A percentile compares a stretch with the other conserved stretches of the same genome.
Conservation (phyloP, 208 protist genomes). For the Crithidia mellificae region DNA sequence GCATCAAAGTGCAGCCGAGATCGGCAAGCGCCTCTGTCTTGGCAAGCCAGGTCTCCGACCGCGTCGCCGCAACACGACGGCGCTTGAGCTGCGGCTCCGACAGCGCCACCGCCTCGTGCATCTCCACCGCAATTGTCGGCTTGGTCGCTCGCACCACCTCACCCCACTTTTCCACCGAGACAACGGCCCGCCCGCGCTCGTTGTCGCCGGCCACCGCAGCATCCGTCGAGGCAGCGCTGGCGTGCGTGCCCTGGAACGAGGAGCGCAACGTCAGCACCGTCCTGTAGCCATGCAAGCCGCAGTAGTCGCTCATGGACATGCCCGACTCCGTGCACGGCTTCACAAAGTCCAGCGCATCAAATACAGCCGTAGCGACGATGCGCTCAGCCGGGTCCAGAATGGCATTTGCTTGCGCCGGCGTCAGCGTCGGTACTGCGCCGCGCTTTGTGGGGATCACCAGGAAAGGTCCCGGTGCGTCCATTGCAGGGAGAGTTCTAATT, state of each 20-base stretch:
- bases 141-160: conserved; percentile 50
- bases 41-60: conserved; percentile 44
- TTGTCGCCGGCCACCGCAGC: conserved; percentile 52
- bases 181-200: conserved; percentile 60
- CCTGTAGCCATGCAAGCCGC: conserved; percentile 59
- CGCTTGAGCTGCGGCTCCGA: conserved; percentile 43
- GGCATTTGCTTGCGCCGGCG: conserved; percentile 52
- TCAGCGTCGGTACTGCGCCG: conserved; percentile 67
- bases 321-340: conserved; percentile 38
- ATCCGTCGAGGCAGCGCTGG: conserved; percentile 55
- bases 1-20: conserved; percentile 29
- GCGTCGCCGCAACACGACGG: conserved; percentile 38
- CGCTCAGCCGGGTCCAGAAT: conserved; percentile 69
- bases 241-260: conserved; percentile 64
- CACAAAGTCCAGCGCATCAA: conserved; percentile 71
- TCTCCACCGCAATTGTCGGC: conserved; percentile 48
- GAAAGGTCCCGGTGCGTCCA: conserved; percentile 35
- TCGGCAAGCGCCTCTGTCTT: conserved; percentile 29
- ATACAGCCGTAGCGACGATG: conserved; percentile 59
- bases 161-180: conserved; percentile 57
- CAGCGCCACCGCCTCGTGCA: conserved; percentile 63
- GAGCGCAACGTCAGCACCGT: conserved; percentile 63
- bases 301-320: conserved; percentile 56
- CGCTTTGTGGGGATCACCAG: conserved; percentile 64
- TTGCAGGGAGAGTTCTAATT: no score